Percentiles rank a stretch among this genome's conserved stretches.
phyloP scores from a whole-genome alignment of 1,284 basidiomycete species.

The Trichosporon coremiiforme region DNA sequence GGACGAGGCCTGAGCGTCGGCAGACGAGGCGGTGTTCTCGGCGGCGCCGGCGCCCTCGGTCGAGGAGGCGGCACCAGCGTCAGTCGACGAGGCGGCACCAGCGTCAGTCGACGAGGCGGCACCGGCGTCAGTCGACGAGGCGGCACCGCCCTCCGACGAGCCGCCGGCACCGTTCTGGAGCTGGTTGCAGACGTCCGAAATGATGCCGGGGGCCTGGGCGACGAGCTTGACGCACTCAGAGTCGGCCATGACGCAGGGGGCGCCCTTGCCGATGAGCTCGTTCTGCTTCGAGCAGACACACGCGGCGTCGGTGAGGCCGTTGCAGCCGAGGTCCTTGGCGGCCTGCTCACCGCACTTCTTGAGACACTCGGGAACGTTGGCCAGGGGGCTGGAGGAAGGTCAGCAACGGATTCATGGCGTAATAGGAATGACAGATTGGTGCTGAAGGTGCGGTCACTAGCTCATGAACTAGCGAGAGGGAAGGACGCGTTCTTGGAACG shows the following conservation, averaged over 20 bases:
- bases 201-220: constrained; percentile 9
- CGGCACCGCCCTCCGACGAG: neutral
- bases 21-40: constrained; percentile 10
- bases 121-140: too few relatives aligned
- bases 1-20: neutral
- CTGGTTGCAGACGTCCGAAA: constrained; percentile 16
- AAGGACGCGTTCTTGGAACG: too few relatives aligned
- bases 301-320: constrained; percentile 6
- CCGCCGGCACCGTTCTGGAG: neutral
- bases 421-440: neutral
- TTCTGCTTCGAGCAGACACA: constrained; percentile 20
- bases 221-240: constrained; percentile 11
- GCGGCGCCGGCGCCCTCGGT: neutral
- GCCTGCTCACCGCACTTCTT: constrained; percentile 14
- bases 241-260: constrained; percentile 15
- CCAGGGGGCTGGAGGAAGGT: constrained; percentile 17
- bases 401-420: constrained; percentile 4
- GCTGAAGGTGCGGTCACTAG: neutral
- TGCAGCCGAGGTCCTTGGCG: constrained; percentile 19
- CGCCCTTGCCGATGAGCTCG: constrained; percentile 3
- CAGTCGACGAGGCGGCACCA: neutral
- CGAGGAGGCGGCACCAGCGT: neutral
- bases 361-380: constrained; percentile 20
- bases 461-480: neutral
- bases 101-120: neutral